Percentiles rank a stretch among this genome's conserved stretches.
phyloP scores from a whole-genome alignment of 2,329 filamentous ascomycete genomes.

The Fusarium transvaalense region DNA sequence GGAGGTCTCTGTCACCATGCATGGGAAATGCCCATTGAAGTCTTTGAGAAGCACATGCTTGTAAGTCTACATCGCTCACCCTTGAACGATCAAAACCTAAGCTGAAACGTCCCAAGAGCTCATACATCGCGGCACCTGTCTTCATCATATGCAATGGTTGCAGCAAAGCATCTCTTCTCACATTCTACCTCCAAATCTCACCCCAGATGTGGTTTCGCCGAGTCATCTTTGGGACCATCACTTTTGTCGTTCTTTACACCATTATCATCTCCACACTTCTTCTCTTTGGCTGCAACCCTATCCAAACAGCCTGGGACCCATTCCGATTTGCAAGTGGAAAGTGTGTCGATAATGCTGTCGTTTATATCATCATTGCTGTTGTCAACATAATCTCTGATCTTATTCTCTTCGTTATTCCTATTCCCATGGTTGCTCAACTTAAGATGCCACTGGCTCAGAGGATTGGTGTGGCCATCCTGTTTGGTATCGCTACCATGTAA shows the following conservation, averaged over 20 bases:
- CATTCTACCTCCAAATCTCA: constrained; percentile 53
- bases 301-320: constrained; percentile 39
- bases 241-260: constrained; percentile 49
- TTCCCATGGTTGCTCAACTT: constrained; percentile 58
- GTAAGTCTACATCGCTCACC: not conserved
- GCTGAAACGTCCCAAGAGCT: constrained; percentile 25
- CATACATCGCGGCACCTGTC: constrained; percentile 47
- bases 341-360: constrained; percentile 58
- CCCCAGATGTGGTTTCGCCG: constrained; percentile 50
- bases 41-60: constrained; percentile 42
- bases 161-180: constrained; percentile 54
- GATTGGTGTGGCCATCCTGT: constrained; percentile 57
- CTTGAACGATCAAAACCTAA: no score
- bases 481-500: constrained; percentile 56
- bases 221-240: constrained; percentile 44
- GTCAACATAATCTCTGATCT: constrained; percentile 62
- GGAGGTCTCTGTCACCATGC: constrained; percentile 47
- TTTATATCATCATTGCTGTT: constrained; percentile 63
- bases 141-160: constrained; percentile 53
- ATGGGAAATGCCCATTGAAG: constrained; percentile 46
- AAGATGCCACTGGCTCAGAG: constrained; percentile 61
- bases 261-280: constrained; percentile 39
- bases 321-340: constrained; percentile 46
- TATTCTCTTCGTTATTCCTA: constrained; percentile 59
- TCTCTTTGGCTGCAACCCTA: constrained; percentile 38